phyloP scores from a whole-genome alignment of 139 green algal genomes.

The Chlorella sp. region DNA sequence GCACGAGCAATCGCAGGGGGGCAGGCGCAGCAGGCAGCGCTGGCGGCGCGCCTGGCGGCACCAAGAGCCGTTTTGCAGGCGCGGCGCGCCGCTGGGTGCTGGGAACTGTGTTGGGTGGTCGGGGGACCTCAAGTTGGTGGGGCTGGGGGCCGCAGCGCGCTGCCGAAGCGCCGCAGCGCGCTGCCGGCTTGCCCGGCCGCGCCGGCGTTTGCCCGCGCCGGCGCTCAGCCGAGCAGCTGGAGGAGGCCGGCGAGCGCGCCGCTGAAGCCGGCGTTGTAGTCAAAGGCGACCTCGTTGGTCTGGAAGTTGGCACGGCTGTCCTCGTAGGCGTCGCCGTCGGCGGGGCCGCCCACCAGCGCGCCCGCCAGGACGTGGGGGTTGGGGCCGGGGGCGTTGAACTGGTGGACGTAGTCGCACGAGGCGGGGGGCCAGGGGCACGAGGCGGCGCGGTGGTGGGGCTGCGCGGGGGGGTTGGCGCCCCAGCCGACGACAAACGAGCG shows the following conservation, averaged over 20 bases:
- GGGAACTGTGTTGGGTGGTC: too few relatives aligned
- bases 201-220: too few relatives aligned
- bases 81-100: too few relatives aligned
- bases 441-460: conserved; percentile 48
- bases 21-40: too few relatives aligned
- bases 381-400: conserved; percentile 35
- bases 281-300: conserved; percentile 46
- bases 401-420: conserved; percentile 40
- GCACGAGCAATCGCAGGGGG: too few relatives aligned
- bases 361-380: conserved; percentile 51
- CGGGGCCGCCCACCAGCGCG: conserved; percentile 51
- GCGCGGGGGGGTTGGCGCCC: conserved; percentile 37
- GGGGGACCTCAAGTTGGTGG: too few relatives aligned
- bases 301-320: conserved; percentile 41
- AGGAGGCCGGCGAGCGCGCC: conserved; percentile 38
- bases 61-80: too few relatives aligned
- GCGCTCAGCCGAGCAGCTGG: conserved; percentile 9
- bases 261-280: conserved; percentile 62
- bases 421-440: conserved; percentile 49
- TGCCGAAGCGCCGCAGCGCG: too few relatives aligned
- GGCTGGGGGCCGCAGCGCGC: too few relatives aligned
- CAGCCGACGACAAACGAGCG: conserved; percentile 51
- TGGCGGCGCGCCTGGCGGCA: too few relatives aligned
- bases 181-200: too few relatives aligned
- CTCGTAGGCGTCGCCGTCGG: conserved; percentile 23